These are phyloP conservation scores for Phytophthora multivora DNA, from an alignment of 352 stramenopile species.

Conservation along the genomic window DNA sequence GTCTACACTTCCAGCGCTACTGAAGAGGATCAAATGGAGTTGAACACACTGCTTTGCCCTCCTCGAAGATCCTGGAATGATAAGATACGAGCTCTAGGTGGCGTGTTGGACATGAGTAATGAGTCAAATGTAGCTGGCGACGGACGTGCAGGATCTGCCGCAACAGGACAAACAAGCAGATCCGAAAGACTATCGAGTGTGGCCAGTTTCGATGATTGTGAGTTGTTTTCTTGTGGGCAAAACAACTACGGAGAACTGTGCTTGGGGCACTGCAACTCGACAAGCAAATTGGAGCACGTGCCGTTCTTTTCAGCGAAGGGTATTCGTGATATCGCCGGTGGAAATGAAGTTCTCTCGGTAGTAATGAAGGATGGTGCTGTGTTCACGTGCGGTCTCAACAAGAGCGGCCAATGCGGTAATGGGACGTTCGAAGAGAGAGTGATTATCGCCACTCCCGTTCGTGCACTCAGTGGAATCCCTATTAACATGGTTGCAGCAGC, in stretches of 20 bases:
- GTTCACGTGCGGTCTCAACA: slow-evolving; percentile 87
- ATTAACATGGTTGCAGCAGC: slow-evolving; percentile 79
- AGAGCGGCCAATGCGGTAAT: slow-evolving; percentile 88
- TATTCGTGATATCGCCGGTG: slow-evolving; percentile 70
- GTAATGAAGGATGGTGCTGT: slow-evolving; percentile 85
- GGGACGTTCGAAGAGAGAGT: slow-evolving; percentile 88
- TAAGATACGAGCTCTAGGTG: slow-evolving; percentile 48
- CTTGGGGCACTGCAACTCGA: slow-evolving; percentile 87
- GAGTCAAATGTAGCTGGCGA: neutral
- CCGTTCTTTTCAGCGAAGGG: slow-evolving; percentile 84
- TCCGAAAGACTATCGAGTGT: slow-evolving; percentile 13
- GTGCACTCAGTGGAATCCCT: slow-evolving; percentile 58
- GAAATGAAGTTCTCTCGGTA: slow-evolving; percentile 87
- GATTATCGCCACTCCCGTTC: slow-evolving; percentile 75
- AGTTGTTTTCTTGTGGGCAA: slow-evolving; percentile 88
- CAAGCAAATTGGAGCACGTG: slow-evolving; percentile 85
- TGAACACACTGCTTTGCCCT: slow-evolving; percentile 48
- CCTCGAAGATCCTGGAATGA: slow-evolving; percentile 57
- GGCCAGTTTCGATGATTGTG: slow-evolving; percentile 76
- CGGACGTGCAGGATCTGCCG: neutral
- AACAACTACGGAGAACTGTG: slow-evolving; percentile 91
- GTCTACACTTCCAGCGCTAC: slow-evolving; percentile 41
- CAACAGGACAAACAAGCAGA: slow-evolving; percentile 9
- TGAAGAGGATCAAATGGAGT: slow-evolving; percentile 41
- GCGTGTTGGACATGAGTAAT: slow-evolving; percentile 44